phyloP scores from a whole-genome alignment of 768 basidiomycete species.

The Leccinellum albellum region DNA sequence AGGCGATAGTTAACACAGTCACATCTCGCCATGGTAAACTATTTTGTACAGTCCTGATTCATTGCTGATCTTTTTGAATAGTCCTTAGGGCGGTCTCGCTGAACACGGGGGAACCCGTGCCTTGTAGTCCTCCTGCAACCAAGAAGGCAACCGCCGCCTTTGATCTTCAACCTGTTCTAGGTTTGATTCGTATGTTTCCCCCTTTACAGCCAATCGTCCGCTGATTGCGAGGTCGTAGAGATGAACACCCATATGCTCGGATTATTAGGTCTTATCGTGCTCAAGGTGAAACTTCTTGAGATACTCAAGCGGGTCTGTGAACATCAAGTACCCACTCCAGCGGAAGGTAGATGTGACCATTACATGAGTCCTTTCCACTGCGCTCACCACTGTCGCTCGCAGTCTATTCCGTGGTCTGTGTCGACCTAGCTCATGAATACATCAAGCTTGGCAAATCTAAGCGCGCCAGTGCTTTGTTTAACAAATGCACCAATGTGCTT shows the following conservation, averaged over 20 bases:
- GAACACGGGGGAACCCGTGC: slow-evolving; percentile 8
- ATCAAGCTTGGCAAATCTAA: slow-evolving; percentile 69
- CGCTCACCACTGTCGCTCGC: neutral
- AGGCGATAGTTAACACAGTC: slow-evolving; percentile 27
- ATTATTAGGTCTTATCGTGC: slow-evolving; percentile 59
- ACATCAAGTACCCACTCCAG: slow-evolving; percentile 36
- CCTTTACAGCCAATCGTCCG: neutral
- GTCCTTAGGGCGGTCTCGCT: slow-evolving; percentile 16
- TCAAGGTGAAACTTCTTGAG: slow-evolving; percentile 65
- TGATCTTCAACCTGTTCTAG: slow-evolving; percentile 36
- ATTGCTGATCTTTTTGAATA: neutral
- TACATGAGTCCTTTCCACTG: neutral
- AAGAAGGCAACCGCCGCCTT: slow-evolving; percentile 7
- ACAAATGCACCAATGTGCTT: slow-evolving; percentile 47
- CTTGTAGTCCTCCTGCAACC: neutral
- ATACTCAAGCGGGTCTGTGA: slow-evolving; percentile 60
- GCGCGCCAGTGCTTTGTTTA: slow-evolving; percentile 64
- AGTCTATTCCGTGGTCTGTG: slow-evolving; percentile 64
- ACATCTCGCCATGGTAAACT: slow-evolving; percentile 43
- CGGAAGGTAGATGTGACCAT: slow-evolving; percentile 42
- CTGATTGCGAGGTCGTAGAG: slow-evolving; percentile 34
- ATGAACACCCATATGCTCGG: slow-evolving; percentile 61
- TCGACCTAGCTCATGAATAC: slow-evolving; percentile 78
- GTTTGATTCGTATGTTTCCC: slow-evolving; percentile 49
- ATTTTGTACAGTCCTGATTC: neutral